Evolutionary conservation across 345 rosid species (phyloP).

Genomic region (Euclidium syriacum): DNA sequence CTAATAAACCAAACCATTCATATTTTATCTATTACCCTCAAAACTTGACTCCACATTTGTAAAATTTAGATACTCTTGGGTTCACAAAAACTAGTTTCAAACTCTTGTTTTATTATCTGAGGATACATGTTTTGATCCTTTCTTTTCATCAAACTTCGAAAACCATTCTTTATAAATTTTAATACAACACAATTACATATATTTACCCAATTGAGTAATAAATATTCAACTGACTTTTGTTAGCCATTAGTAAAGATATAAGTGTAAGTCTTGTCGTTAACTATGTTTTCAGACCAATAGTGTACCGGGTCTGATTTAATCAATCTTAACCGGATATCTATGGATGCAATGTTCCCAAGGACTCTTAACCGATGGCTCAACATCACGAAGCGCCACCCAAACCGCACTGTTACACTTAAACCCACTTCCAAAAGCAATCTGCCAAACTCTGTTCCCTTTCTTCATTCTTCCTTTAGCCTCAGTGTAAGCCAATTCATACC

Average conservation of each 20-base stretch:
- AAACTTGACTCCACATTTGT: no score
- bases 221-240: neutral
- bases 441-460: slow-evolving; percentile 75
- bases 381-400: slow-evolving; percentile 57
- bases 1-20: no score
- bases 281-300: neutral
- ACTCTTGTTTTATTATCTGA: no score
- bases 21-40: no score
- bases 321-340: slow-evolving; percentile 60
- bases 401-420: slow-evolving; percentile 91
- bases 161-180: neutral
- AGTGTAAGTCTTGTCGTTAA: neutral
- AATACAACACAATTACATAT: neutral
- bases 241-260: neutral
- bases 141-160: neutral
- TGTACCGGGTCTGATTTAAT: neutral
- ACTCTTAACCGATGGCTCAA: slow-evolving; percentile 45
- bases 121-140: no score
- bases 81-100: no score
- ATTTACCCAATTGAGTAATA: neutral
- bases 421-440: slow-evolving; percentile 87
- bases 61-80: no score
- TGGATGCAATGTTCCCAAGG: slow-evolving; percentile 76
- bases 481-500: slow-evolving; percentile 84
- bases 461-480: slow-evolving; percentile 81